A percentile compares a stretch with the other conserved stretches of the same genome.
Conservation (phyloP, 1,139 yeast species). For the Saccharomyces hybrid region DNA sequence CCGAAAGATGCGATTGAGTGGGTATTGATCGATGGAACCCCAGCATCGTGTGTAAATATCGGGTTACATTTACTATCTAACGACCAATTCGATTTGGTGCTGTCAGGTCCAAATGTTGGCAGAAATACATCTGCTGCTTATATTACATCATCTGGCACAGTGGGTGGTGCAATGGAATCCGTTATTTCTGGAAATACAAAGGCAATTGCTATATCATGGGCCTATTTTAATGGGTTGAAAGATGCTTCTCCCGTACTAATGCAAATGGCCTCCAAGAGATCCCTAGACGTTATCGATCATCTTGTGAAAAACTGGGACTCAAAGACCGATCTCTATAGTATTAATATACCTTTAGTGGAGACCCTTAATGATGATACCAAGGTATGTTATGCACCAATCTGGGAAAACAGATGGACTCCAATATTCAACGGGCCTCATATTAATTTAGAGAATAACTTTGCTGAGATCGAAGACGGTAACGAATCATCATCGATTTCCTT, state of each 20-base stretch:
- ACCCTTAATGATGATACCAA: slow-evolving; percentile 48
- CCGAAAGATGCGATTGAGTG: slow-evolving; percentile 57
- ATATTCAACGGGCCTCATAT: slow-evolving; percentile 36
- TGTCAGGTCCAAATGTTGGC: slow-evolving; percentile 95
- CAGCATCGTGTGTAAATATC: slow-evolving; percentile 90
- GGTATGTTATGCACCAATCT: slow-evolving; percentile 65
- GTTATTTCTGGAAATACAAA: slow-evolving; percentile 61
- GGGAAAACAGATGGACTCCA: slow-evolving; percentile 72
- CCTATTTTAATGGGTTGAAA: slow-evolving; percentile 47
- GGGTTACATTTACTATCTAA: slow-evolving; percentile 69
- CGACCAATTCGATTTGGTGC: slow-evolving; percentile 69
- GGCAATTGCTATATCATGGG: slow-evolving; percentile 77
- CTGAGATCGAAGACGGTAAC: slow-evolving; percentile 41
- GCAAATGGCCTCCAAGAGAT: slow-evolving; percentile 57
- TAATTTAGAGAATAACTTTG: slow-evolving; percentile 27
- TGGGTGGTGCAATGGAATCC: slow-evolving; percentile 96
- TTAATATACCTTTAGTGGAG: slow-evolving; percentile 69
- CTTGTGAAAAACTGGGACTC: slow-evolving; percentile 51
- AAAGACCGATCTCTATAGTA: slow-evolving; percentile 63
- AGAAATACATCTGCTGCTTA: slow-evolving; percentile 87
- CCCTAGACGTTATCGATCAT: slow-evolving; percentile 54
- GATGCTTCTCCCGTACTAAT: slow-evolving; percentile 48
- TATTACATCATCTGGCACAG: slow-evolving; percentile 89
- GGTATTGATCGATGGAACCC: slow-evolving; percentile 84
- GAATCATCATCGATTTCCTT: slow-evolving; percentile 41